These are phyloP conservation scores for Pestalotiopsis sp. DNA, from an alignment of 2,329 filamentous ascomycete genomes.

Conservation along the genomic window DNA sequence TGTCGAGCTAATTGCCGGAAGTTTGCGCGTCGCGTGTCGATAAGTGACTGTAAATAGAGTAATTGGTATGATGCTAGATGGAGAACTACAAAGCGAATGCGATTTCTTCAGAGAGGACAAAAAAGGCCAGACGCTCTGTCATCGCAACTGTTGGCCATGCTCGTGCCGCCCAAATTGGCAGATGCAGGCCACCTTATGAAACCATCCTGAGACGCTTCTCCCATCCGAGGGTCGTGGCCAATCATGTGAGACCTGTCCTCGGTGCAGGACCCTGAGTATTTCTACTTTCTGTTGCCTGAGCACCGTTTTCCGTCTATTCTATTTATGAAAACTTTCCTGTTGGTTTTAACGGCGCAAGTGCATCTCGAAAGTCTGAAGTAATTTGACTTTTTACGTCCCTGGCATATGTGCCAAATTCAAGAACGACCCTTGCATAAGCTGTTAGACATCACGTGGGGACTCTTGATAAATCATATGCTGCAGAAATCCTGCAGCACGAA, in stretches of 20 bases:
- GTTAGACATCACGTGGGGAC: not conserved
- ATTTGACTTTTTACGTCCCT: not conserved
- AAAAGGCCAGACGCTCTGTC: not conserved
- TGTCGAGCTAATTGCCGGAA: too few species aligned
- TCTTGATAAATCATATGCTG: not conserved
- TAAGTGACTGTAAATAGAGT: too few species aligned
- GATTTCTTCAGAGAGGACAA: too few species aligned
- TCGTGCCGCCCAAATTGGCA: not conserved
- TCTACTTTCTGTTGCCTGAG: too few species aligned
- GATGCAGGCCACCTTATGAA: not conserved
- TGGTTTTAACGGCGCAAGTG: not conserved
- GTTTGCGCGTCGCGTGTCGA: too few species aligned
- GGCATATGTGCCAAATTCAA: not conserved
- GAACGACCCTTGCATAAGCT: not conserved
- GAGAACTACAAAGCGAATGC: too few species aligned
- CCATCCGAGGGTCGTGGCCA: not conserved
- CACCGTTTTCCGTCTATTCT: too few species aligned
- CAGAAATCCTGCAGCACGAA: not conserved
- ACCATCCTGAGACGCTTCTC: slow-evolving; percentile 8
- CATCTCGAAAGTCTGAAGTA: not conserved
- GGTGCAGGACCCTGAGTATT: not conserved
- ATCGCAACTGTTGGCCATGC: not conserved
- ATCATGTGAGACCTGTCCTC: not conserved
- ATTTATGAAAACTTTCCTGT: too few species aligned
- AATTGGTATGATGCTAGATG: too few species aligned